These are phyloP conservation scores for Medicago lupulina DNA, from an alignment of 306 rosid species.

Conservation along the genomic window DNA sequence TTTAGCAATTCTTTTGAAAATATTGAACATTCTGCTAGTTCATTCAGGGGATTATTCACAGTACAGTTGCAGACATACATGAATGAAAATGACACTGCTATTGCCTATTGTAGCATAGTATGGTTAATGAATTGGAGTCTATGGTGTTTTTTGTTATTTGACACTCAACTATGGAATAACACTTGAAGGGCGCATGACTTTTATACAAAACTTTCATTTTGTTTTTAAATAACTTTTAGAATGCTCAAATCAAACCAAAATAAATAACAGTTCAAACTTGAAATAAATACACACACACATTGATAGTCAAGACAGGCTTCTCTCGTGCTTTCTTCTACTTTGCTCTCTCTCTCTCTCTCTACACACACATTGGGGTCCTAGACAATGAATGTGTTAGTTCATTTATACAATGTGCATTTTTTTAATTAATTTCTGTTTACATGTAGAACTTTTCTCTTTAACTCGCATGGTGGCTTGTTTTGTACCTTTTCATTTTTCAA, in stretches of 20 bases:
- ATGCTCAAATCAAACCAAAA: neutral
- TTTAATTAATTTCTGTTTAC: slow-evolving; percentile 4
- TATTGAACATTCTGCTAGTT: slow-evolving; percentile 14
- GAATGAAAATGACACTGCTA: slow-evolving; percentile 17
- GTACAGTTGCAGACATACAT: slow-evolving; percentile 13
- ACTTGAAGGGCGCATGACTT: neutral
- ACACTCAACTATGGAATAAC: neutral
- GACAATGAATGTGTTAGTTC: neutral
- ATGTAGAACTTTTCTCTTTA: slow-evolving; percentile 26
- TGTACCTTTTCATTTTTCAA: slow-evolving; percentile 11
- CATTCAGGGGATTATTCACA: slow-evolving; percentile 23
- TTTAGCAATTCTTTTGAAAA: slow-evolving; percentile 28
- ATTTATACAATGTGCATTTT: neutral
- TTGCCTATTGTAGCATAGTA: slow-evolving; percentile 10
- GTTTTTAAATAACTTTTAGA: neutral
- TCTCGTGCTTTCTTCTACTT: no score
- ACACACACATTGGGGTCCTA: neutral
- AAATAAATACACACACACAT: neutral
- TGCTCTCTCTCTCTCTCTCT: no score
- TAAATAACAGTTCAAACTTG: neutral
- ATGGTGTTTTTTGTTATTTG: neutral
- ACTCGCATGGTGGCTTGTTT: slow-evolving; percentile 8
- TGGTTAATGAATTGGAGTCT: slow-evolving; percentile 11
- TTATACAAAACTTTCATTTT: neutral
- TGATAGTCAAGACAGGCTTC: no score